Base-by-base conservation (phyloP, 164 flowering plant species). In the Liriodendron chinense region DNA sequence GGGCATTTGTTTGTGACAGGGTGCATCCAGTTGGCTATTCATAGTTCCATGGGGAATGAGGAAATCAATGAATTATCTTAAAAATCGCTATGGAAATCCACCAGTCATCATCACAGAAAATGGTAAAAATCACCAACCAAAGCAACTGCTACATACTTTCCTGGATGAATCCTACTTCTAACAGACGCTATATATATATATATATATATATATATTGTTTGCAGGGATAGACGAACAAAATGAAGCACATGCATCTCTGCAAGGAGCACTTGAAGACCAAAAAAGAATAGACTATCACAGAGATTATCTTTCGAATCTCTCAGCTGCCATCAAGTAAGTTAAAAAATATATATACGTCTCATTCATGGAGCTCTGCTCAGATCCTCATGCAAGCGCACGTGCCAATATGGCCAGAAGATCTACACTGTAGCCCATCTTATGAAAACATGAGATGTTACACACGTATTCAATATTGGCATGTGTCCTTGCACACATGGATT, bases 181-280 rank as follows among this genome's bases (percentile, higher is more conserved):
- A 34, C 43, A 7, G 3, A 34, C 43, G 43, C 43, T 0, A 23
- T 10, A 14, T 53, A 14, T 2, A 2, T 23, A 25, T 23, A 23
- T 24, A 1, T 57, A 22, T n/a, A 20, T 34, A 4, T 13, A 7
- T n/a, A 0, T 22, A 24, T n/a, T 22, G 7, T 48, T 47, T 72
- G n/a, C 80, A 94, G 97, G 98, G 26, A 89, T 93, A 91, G 97
- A 93, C 85, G 98, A 93, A 75, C 93, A 87, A 76, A 88, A 94
- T 6, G 70, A 78, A 75, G 82, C 76, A 43, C 64, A 72, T 16
- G 59, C 78, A 53, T 86, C 86, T 18, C 83, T 91, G 50, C 83
- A 89, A 75, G 96, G 90, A 78, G 83, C 88, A 81, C 84, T 93
- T 34, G 93, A 94, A 82, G 98, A 94, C 80, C 84, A 87, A 76